Evolutionary conservation across 306 rosid genomes (phyloP).

Genomic region (Vachellia collinsii): DNA sequence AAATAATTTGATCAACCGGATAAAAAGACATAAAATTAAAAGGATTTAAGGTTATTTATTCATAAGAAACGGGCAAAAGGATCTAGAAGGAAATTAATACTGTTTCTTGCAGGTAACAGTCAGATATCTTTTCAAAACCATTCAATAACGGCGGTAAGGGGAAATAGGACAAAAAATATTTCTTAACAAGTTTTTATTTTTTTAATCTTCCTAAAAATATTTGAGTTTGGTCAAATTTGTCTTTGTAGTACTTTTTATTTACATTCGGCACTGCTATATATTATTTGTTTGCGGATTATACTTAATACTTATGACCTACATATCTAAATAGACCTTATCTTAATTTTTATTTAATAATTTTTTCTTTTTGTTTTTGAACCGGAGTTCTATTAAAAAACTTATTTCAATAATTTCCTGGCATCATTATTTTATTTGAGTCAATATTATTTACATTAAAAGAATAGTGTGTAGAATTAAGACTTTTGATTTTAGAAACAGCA

Average conservation of each 20-base stretch:
- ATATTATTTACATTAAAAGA: background rate
- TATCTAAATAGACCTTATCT: background rate
- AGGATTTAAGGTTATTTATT: too few relatives aligned
- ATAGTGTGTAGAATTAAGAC: background rate
- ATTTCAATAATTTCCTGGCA: background rate
- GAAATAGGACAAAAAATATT: background rate
- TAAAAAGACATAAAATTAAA: too few relatives aligned
- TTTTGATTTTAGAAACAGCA: background rate
- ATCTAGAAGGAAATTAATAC: too few relatives aligned
- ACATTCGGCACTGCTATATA: background rate
- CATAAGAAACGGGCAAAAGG: too few relatives aligned
- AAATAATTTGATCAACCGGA: too few relatives aligned
- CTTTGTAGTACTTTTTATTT: background rate
- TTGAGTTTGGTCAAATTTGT: slow-evolving; percentile 6
- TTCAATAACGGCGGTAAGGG: too few relatives aligned
- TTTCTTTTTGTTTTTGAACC: background rate
- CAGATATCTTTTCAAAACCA: too few relatives aligned
- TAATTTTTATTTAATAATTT: background rate
- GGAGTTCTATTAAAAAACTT: background rate
- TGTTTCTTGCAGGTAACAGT: too few relatives aligned
- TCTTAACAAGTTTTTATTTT: background rate
- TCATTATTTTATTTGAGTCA: background rate
- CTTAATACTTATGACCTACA: background rate
- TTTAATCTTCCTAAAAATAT: background rate
- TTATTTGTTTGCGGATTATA: slow-evolving; percentile 6